Conservation (phyloP, 2,329 filamentous ascomycete genomes). For the Xylariaceae sp. region DNA sequence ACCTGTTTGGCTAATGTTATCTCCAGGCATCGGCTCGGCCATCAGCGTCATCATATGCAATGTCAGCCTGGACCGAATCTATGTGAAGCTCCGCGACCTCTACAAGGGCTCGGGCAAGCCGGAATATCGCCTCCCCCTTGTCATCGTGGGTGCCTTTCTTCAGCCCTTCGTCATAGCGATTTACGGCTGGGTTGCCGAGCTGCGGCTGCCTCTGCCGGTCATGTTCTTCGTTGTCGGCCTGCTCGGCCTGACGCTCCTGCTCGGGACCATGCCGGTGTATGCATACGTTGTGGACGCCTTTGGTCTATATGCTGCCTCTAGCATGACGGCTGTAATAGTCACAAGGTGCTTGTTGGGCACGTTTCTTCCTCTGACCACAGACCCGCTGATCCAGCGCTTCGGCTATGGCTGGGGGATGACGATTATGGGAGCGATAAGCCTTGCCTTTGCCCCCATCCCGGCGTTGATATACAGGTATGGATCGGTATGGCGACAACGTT, state of each 20-base stretch:
- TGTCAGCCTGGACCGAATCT: conserved; percentile 43
- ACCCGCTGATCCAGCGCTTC: conserved; percentile 37
- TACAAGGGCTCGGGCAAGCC: conserved; percentile 36
- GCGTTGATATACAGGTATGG: conserved; percentile 44
- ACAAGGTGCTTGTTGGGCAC: conserved; percentile 48
- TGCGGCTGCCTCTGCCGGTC: conserved; percentile 31
- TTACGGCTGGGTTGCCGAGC: conserved; percentile 46
- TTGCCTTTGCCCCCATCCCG: conserved; percentile 43
- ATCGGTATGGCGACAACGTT: conserved; percentile 40
- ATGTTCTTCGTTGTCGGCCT: conserved; percentile 37
- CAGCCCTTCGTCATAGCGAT: conserved; percentile 36
- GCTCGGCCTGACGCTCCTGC: conserved; percentile 37
- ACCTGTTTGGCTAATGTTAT: conserved; percentile 12
- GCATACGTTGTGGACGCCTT: conserved; percentile 52
- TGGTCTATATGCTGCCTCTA: conserved; percentile 47
- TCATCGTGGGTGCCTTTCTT: conserved; percentile 36
- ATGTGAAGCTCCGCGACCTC: conserved; percentile 36
- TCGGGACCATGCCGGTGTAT: conserved; percentile 42
- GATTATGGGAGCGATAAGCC: conserved; percentile 32
- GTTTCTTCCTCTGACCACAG: conserved; percentile 45
- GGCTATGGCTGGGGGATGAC: conserved; percentile 47
- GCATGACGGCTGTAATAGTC: conserved; percentile 50
- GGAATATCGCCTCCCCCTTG: conserved; percentile 47
- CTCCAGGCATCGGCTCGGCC: conserved; percentile 39
- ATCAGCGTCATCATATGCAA: conserved; percentile 44